phyloP scores from a whole-genome alignment of 78 protist species.

The Fonticula alba region DNA sequence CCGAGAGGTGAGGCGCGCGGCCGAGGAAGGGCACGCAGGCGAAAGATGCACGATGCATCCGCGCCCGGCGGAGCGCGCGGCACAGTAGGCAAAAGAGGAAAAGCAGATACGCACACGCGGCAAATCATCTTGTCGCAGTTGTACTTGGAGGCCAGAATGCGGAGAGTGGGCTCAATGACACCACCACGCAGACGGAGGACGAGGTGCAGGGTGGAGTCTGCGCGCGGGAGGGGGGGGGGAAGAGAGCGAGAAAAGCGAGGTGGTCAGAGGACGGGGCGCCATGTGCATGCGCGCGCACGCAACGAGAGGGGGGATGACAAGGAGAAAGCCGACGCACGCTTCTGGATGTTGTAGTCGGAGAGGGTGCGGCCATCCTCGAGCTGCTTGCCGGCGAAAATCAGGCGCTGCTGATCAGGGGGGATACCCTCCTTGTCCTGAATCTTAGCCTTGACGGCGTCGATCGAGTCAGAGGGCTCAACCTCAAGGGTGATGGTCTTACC shows the following conservation, averaged over 20 bases:
- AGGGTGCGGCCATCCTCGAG: slow-evolving; percentile 95
- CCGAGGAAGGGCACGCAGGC: no score
- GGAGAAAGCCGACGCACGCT: slow-evolving; percentile 23
- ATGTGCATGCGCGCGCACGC: slow-evolving; percentile 59
- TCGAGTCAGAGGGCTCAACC: slow-evolving; percentile 83
- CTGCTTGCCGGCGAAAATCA: slow-evolving; percentile 95
- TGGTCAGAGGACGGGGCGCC: slow-evolving; percentile 91
- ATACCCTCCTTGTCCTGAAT: slow-evolving; percentile 70
- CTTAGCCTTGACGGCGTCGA: slow-evolving; percentile 89
- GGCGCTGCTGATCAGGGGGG: slow-evolving; percentile 96
- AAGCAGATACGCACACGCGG: slow-evolving; percentile 53
- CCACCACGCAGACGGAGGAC: slow-evolving; percentile 95
- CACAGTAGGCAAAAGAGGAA: neutral
- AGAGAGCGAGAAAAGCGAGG: slow-evolving; percentile 55
- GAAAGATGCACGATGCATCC: no score
- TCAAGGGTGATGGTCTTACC: slow-evolving; percentile 97
- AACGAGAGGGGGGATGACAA: slow-evolving; percentile 20
- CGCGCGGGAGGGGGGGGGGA: slow-evolving; percentile 55
- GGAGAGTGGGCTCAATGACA: slow-evolving; percentile 94
- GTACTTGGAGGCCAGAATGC: slow-evolving; percentile 84
- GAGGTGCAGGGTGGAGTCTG: slow-evolving; percentile 74
- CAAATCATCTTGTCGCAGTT: slow-evolving; percentile 93
- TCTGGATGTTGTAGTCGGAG: slow-evolving; percentile 93
- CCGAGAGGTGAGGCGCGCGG: no score
- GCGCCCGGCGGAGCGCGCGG: no score